Evolutionary conservation across 208 protist genomes (phyloP).

Genomic region (Wallacemonas sp.): DNA sequence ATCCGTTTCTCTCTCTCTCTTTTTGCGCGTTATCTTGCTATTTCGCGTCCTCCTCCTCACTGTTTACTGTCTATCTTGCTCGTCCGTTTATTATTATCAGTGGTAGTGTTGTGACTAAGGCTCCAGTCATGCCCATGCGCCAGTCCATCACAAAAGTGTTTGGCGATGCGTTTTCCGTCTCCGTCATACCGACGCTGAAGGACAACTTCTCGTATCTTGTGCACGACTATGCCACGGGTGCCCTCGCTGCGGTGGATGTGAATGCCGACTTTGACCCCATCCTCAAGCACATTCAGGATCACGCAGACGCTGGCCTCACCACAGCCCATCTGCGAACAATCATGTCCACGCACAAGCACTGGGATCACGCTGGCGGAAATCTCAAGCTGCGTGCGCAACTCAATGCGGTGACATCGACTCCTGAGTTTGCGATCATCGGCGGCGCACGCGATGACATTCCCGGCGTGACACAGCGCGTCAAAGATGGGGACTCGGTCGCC

Average conservation of each 20-base stretch:
- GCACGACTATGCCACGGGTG: constrained; percentile 60
- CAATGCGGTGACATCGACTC: constrained; percentile 11
- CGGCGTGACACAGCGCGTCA: constrained; percentile 58
- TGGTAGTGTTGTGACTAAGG: no score
- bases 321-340: constrained; percentile 45
- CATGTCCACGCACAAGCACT: constrained; percentile 95
- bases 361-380: constrained; percentile 93
- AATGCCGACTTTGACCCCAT: constrained; percentile 71
- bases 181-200: constrained; percentile 77
- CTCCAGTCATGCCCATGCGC: constrained; percentile 22
- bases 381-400: constrained; percentile 35
- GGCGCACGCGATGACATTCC: constrained; percentile 73
- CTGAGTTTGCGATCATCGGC: constrained; percentile 57
- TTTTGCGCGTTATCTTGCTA: no score
- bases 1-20: no score
- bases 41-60: no score
- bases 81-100: constrained; percentile 2
- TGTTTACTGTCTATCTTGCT: neutral
- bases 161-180: constrained; percentile 69
- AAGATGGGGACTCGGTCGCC: constrained; percentile 56
- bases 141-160: constrained; percentile 46
- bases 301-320: constrained; percentile 9
- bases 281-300: constrained; percentile 40
- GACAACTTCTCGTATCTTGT: constrained; percentile 94
- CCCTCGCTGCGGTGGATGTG: constrained; percentile 84